These are phyloP conservation scores for Debaryomyces psychrophilus DNA, from an alignment of 1,139 yeast species.

Conservation along the genomic window DNA sequence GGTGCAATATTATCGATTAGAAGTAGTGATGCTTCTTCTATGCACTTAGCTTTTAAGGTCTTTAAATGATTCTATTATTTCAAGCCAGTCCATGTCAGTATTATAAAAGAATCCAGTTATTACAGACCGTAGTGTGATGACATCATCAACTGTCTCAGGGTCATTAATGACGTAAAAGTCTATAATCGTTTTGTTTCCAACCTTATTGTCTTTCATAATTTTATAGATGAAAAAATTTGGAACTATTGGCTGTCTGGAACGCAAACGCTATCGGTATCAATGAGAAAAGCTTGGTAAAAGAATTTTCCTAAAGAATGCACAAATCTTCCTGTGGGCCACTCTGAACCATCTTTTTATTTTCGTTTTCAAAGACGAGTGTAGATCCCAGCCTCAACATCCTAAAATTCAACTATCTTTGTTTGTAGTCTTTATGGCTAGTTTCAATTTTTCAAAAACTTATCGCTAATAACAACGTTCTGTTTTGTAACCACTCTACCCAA, in stretches of 20 bases:
- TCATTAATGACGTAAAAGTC: conserved; percentile 8
- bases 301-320: neutral
- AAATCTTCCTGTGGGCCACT: neutral
- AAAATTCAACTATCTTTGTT: neutral
- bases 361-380: neutral
- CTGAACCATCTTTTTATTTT: no score
- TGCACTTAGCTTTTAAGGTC: conserved; percentile 8
- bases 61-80: neutral
- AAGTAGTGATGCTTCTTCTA: no score
- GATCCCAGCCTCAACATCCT: neutral
- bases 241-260: neutral
- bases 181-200: conserved; percentile 5
- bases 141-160: conserved; percentile 9
- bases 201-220: conserved; percentile 1
- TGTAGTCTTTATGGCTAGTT: neutral
- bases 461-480: neutral
- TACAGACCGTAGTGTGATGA: conserved; percentile 9
- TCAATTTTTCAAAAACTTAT: neutral
- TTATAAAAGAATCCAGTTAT: conserved; percentile 9
- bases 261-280: neutral
- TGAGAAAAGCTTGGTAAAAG: neutral
- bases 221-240: neutral
- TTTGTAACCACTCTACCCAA: neutral
- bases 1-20: no score
- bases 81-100: conserved; percentile 2